These are phyloP conservation scores for Mycena floridula DNA, from an alignment of 768 basidiomycete genomes.

Conservation along the genomic window DNA sequence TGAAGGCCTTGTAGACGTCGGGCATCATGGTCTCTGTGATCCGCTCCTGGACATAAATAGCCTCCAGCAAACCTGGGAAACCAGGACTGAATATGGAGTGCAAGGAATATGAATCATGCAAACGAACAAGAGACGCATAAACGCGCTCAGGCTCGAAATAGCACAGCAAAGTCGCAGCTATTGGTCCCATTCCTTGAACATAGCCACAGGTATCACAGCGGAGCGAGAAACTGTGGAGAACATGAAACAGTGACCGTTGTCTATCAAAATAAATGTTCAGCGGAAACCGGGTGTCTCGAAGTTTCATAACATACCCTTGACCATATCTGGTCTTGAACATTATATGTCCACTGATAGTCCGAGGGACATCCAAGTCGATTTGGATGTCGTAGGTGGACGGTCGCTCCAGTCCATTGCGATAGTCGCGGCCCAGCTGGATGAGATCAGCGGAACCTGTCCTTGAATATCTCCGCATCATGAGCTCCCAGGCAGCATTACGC, in stretches of 20 bases:
- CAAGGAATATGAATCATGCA: conserved; percentile 86
- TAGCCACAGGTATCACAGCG: conserved; percentile 87
- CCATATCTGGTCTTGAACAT: conserved; percentile 96
- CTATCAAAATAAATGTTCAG: conserved; percentile 30
- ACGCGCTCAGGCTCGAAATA: conserved; percentile 90
- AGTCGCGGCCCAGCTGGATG: conserved; percentile 37
- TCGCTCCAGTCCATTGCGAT: conserved; percentile 61
- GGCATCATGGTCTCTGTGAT: conserved; percentile 87
- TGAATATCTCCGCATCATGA: conserved; percentile 58
- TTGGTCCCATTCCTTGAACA: conserved; percentile 98
- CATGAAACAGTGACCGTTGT: conserved; percentile 92
- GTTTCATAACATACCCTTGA: conserved; percentile 62
- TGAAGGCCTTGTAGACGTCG: conserved; percentile 78
- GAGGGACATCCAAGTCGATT: conserved; percentile 95
- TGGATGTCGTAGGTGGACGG: conserved; percentile 92
- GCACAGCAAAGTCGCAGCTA: conserved; percentile 89
- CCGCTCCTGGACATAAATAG: conserved; percentile 94
- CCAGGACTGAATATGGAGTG: conserved; percentile 89
- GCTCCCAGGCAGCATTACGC: conserved; percentile 89
- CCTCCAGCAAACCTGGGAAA: conserved; percentile 91
- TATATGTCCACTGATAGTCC: conserved; percentile 92
- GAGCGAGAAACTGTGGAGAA: conserved; percentile 87
- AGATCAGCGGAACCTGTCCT: conserved; percentile 40
- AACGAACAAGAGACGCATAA: conserved; percentile 77
- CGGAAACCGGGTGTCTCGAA: conserved; percentile 1